Evolutionary conservation across 148 eudicot genomes (phyloP), one percentile per base, ranked within the genome.

Genomic region (Rhododendron ferrugineum): DNA sequence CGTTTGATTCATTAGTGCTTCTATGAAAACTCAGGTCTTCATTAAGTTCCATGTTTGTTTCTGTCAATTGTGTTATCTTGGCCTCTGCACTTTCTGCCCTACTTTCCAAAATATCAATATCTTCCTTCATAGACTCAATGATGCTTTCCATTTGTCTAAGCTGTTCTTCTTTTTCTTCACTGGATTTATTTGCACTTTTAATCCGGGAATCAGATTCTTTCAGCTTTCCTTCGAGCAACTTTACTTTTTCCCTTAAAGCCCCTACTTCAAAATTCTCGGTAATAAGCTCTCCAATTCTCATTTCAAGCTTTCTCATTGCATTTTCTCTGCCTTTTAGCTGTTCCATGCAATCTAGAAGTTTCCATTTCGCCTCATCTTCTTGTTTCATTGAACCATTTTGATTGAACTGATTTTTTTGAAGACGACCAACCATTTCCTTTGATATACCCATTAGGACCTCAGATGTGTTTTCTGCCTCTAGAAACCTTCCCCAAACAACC

Each of bases 21-120:
- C 93, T 97, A 36, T 94, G 92, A 86, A 95, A 95, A 18, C 84
- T 92, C 81, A 95, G 84, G 86, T 97, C 99, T 84, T 97, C 98
- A 6, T 89, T 90, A 34, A 97, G 93, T 82, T 97, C 98, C 30
- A 89, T 16, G 84, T 94, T 95, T 50, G 94, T 87, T 84, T 95
- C 98, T 11, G 94, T 92, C 64, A 95, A 81, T n/a, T 92, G 90
- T 0, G 88, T 68, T 44, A 89, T 84, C 89, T 95, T 95, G 40
- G 88, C 88, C 82, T 97, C 98, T 11, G 94, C 96, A 74, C 66
- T 87, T 46, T 91, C 92, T 0, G 94, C 94, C 83, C 93, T 92
- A 79, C 81, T 87, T 84, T 96, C 98, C 46, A 94, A 91, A 22
- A 85, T 56, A 66, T 89, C 80, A 49, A 88, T 83, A 80, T 85